Conservation (phyloP, 2,329 filamentous ascomycete genomes). For the Cladorrhinum sp. region DNA sequence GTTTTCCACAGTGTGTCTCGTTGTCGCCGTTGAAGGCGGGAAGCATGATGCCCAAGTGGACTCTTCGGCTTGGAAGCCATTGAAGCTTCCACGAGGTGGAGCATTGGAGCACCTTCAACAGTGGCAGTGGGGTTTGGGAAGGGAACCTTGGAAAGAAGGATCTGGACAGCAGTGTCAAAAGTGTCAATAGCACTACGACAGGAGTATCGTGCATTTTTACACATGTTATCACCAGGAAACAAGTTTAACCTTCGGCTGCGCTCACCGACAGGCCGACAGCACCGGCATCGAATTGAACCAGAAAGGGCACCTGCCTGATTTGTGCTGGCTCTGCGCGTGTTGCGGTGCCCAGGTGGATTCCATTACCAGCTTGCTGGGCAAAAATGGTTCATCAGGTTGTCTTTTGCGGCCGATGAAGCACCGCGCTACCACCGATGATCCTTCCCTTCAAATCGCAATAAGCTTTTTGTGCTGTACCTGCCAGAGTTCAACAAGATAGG, state of each 20-base stretch:
- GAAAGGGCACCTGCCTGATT: neutral
- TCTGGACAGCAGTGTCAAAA: too few relatives aligned
- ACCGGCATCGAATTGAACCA: neutral
- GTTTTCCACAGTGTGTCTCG: neutral
- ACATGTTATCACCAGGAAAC: neutral
- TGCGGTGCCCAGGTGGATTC: neutral
- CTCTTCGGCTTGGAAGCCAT: neutral
- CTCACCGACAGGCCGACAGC: neutral
- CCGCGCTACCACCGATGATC: neutral
- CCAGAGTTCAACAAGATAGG: neutral
- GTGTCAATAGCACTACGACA: too few relatives aligned
- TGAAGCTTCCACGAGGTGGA: too few relatives aligned
- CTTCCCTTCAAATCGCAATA: neutral
- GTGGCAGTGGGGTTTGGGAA: too few relatives aligned
- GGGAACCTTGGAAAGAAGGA: too few relatives aligned
- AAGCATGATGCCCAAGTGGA: neutral
- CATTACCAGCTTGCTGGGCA: neutral
- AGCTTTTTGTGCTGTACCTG: neutral
- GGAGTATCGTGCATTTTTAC: too few relatives aligned
- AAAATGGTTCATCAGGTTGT: neutral
- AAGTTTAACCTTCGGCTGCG: neutral
- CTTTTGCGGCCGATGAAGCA: neutral
- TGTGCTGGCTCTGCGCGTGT: neutral
- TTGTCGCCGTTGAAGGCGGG: neutral
- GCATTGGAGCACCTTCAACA: too few relatives aligned